Conservation (phyloP, 768 basidiomycete species). For the Pulveroboletus sp. region DNA sequence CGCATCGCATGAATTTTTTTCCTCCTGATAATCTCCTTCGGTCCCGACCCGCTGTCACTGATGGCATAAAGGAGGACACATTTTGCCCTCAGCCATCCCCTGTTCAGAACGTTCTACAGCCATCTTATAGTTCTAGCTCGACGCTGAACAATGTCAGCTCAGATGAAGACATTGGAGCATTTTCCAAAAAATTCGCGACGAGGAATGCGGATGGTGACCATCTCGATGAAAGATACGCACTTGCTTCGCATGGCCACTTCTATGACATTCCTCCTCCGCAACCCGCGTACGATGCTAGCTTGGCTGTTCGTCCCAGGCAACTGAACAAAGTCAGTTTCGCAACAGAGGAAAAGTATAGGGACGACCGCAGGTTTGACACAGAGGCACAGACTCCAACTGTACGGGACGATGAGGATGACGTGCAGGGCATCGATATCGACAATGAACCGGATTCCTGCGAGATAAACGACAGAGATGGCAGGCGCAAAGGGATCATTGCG, state of each 20-base stretch:
- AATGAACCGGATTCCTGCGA: slow-evolving; percentile 11
- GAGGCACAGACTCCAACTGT: slow-evolving; percentile 19
- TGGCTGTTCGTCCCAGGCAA: slow-evolving; percentile 6
- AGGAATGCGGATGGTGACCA: slow-evolving; percentile 17
- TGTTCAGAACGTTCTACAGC: slow-evolving; percentile 21
- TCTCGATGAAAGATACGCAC: slow-evolving; percentile 38
- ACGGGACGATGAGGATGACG: slow-evolving; percentile 7
- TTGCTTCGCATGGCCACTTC: slow-evolving; percentile 57
- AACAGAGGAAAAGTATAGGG: slow-evolving; percentile 14
- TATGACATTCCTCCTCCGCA: slow-evolving; percentile 55
- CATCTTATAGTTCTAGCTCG: slow-evolving; percentile 34
- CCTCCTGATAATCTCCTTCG: not conserved
- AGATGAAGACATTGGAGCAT: slow-evolving; percentile 17
- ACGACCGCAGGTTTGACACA: slow-evolving; percentile 16
- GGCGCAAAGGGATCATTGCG: slow-evolving; percentile 24
- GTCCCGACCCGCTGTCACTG: not conserved
- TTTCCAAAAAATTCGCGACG: slow-evolving; percentile 11
- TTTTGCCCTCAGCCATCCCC: slow-evolving; percentile 15
- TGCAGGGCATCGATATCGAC: slow-evolving; percentile 18
- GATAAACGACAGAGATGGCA: slow-evolving; percentile 22
- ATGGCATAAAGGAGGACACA: not conserved
- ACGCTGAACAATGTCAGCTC: slow-evolving; percentile 32
- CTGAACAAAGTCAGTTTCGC: slow-evolving; percentile 40
- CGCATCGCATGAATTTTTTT: not conserved
- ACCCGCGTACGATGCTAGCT: slow-evolving; percentile 33